Percentiles rank a stretch among this genome's conserved stretches.
These are phyloP conservation scores for Phialophora tarda DNA, from an alignment of 2,329 filamentous ascomycete genomes.

Conservation along the genomic window DNA sequence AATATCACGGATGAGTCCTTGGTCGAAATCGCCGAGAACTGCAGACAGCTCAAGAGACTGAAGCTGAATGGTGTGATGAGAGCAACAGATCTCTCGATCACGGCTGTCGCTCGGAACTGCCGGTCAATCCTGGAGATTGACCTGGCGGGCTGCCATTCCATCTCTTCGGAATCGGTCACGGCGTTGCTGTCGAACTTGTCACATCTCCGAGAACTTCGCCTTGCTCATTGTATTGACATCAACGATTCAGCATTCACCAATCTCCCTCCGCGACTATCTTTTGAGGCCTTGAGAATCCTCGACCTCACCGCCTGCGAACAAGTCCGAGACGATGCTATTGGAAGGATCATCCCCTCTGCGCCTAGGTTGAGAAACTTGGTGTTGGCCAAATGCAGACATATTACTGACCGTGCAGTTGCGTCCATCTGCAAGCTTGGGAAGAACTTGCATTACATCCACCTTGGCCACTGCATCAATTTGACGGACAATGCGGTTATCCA, in stretches of 20 bases:
- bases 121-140: constrained; percentile 96
- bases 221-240: constrained; percentile 83
- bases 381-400: constrained; percentile 88
- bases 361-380: constrained; percentile 91
- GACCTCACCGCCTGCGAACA: constrained; percentile 88
- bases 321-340: constrained; percentile 83
- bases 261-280: constrained; percentile 70
- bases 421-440: constrained; percentile 90
- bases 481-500: constrained; percentile 87
- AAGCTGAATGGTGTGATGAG: constrained; percentile 94
- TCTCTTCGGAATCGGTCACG: constrained; percentile 84
- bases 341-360: constrained; percentile 83
- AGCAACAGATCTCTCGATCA: constrained; percentile 78
- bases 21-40: constrained; percentile 77
- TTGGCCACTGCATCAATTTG: constrained; percentile 90
- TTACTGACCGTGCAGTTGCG: constrained; percentile 86
- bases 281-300: constrained; percentile 88
- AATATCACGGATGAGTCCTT: constrained; percentile 87
- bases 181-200: constrained; percentile 77
- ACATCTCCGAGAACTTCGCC: constrained; percentile 85
- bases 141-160: constrained; percentile 79
- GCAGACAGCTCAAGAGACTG: constrained; percentile 86
- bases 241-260: constrained; percentile 86
- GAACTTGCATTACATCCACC: constrained; percentile 94
- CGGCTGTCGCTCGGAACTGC: constrained; percentile 85